These are phyloP conservation scores for Fusarium sp. DNA, from an alignment of 2,329 filamentous ascomycete species.

Conservation along the genomic window DNA sequence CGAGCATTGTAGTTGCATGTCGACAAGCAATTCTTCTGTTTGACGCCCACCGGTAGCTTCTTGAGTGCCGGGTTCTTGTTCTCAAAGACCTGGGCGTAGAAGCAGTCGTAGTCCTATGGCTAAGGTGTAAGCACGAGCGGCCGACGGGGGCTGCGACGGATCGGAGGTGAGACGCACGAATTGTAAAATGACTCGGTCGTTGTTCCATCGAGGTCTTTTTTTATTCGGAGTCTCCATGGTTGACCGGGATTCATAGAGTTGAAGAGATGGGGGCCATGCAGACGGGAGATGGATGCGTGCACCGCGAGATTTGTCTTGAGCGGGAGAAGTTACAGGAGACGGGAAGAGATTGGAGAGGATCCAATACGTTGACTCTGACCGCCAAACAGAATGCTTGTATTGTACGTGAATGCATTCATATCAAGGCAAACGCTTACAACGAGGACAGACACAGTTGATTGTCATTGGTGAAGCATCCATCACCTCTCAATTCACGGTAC, in stretches of 20 bases:
- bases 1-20: conserved; percentile 96
- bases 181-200: conserved; percentile 79
- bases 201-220: conserved; percentile 59
- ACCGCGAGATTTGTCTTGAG: not conserved
- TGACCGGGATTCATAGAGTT: not conserved
- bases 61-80: conserved; percentile 80
- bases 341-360: not conserved
- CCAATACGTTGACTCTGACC: not conserved
- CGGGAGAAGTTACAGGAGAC: not conserved
- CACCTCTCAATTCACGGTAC: not conserved
- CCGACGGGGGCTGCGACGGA: not conserved
- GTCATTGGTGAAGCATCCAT: not conserved
- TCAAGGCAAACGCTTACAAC: not conserved
- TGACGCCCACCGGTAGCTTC: conserved; percentile 80
- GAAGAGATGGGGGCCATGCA: conserved; percentile 9
- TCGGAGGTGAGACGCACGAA: conserved; percentile 68
- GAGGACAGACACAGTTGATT: not conserved
- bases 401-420: not conserved
- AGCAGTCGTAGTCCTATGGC: conserved; percentile 82
- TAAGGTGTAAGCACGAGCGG: conserved; percentile 21
- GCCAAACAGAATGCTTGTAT: not conserved
- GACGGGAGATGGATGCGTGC: not conserved
- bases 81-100: conserved; percentile 93
- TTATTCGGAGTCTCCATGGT: conserved; percentile 46
- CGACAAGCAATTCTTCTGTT: conserved; percentile 92